Conservation (phyloP, 768 basidiomycete genomes). For the Serendipita sp. region DNA sequence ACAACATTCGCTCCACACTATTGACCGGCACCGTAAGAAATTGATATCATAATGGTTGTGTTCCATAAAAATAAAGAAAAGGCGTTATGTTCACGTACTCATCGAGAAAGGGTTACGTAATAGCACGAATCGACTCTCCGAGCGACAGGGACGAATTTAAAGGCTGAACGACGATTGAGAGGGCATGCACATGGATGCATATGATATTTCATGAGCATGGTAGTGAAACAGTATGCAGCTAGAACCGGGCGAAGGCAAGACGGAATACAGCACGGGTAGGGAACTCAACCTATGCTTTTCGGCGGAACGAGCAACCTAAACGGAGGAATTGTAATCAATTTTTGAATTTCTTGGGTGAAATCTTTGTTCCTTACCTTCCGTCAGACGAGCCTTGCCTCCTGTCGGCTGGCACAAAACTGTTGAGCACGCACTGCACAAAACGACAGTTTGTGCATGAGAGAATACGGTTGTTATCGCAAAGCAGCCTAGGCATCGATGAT, state of each 20-base stretch:
- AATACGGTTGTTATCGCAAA: slow-evolving; percentile 94
- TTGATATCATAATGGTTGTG: no score
- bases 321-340: background rate
- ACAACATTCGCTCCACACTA: background rate
- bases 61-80: no score
- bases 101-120: background rate
- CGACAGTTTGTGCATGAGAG: slow-evolving; percentile 97
- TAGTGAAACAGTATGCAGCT: background rate
- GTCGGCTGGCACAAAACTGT: slow-evolving; percentile 95
- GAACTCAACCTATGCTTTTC: slow-evolving; percentile 36
- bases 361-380: slow-evolving; percentile 58
- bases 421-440: slow-evolving; percentile 82
- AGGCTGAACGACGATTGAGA: background rate
- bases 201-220: slow-evolving; percentile 1
- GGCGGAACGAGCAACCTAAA: slow-evolving; percentile 90
- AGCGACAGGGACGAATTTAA: background rate
- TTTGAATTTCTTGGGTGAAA: background rate
- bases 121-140: background rate
- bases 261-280: background rate
- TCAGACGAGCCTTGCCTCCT: slow-evolving; percentile 93
- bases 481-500: slow-evolving; percentile 43
- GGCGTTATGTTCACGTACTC: background rate
- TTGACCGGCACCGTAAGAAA: no score
- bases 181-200: background rate
- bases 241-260: background rate